Evolutionary conservation across 805 yeast genomes (phyloP).

Genomic region (Kuraishia molischiana): DNA sequence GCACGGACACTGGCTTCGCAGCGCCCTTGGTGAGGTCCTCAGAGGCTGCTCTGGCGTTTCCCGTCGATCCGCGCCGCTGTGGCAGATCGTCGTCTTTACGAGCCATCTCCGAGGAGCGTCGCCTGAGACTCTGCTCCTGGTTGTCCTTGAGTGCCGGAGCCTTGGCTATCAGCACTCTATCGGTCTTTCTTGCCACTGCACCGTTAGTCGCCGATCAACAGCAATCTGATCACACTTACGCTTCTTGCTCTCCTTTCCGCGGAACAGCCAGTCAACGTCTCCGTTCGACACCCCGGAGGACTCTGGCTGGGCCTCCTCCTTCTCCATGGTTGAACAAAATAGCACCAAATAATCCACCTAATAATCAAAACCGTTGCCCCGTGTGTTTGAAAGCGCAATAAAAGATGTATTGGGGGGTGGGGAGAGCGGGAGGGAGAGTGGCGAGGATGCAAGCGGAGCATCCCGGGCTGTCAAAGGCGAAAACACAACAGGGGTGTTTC

Average conservation of each 20-base stretch:
- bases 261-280: constrained; percentile 78
- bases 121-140: neutral
- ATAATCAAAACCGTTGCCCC: neutral
- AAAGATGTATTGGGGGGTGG: neutral
- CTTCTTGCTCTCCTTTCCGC: constrained; percentile 60
- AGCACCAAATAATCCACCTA: no score
- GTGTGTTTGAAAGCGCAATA: neutral
- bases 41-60: neutral
- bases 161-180: neutral
- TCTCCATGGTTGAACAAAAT: no score
- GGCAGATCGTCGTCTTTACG: neutral
- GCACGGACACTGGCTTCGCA: neutral
- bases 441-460: neutral
- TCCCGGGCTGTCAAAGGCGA: no score
- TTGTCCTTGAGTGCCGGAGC: neutral
- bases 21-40: neutral
- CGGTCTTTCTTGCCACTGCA: neutral
- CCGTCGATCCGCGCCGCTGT: neutral
- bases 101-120: neutral
- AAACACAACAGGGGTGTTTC: no score
- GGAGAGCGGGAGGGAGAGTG: neutral
- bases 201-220: no score
- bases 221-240: no score
- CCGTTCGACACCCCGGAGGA: constrained; percentile 52
- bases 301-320: no score